These are phyloP conservation scores for Phanerodontia chrysosporium DNA, from an alignment of 768 basidiomycete genomes.

Conservation along the genomic window DNA sequence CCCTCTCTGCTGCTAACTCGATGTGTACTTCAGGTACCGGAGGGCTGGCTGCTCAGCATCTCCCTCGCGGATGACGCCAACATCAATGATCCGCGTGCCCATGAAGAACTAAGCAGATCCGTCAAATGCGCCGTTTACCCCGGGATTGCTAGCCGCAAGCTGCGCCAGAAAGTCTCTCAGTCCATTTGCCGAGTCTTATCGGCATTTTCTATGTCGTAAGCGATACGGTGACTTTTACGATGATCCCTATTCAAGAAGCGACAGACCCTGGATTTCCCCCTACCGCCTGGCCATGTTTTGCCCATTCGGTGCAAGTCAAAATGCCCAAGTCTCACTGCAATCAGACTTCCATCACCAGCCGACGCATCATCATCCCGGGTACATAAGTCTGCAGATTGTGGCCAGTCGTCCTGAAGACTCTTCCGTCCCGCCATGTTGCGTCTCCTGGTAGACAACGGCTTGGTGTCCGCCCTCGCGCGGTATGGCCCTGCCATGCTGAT, in stretches of 20 bases:
- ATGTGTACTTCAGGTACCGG: too few species aligned
- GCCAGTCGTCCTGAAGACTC: not conserved
- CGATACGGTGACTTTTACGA: not conserved
- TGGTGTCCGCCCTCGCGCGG: not conserved
- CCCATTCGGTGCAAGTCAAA: not conserved
- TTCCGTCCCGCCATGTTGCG: not conserved
- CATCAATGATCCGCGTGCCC: too few species aligned
- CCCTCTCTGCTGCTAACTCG: too few species aligned
- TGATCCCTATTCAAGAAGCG: not conserved
- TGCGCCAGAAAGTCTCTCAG: not conserved
- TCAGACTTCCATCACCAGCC: not conserved
- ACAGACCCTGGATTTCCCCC: not conserved
- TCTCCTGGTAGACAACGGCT: not conserved
- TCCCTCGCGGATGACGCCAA: too few species aligned
- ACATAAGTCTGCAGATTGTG: not conserved
- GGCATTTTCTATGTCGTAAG: not conserved
- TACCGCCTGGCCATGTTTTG: not conserved
- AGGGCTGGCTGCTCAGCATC: too few species aligned
- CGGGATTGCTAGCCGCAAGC: not conserved
- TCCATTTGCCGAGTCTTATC: not conserved
- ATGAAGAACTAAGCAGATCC: not conserved
- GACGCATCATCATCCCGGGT: not conserved
- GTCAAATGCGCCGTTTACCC: not conserved
- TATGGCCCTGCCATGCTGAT: not conserved
- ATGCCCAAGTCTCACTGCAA: not conserved